Evolutionary conservation across 2,329 filamentous ascomycete genomes (phyloP).

Genomic region (Hortaea werneckii): DNA sequence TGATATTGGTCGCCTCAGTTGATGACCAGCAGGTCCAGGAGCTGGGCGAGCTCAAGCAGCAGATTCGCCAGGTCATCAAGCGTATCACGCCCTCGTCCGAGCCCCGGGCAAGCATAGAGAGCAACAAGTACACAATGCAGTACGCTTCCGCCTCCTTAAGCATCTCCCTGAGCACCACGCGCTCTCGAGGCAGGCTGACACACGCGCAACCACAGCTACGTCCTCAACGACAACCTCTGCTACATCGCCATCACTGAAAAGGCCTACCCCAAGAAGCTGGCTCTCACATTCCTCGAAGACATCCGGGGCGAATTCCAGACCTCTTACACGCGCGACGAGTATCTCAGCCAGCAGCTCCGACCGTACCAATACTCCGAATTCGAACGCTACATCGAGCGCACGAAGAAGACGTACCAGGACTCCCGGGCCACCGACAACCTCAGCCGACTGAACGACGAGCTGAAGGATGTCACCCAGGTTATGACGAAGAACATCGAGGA

Average conservation of each 20-base stretch:
- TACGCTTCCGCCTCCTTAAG: constrained; percentile 35
- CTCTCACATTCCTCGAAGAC: constrained; percentile 95
- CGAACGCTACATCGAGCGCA: constrained; percentile 90
- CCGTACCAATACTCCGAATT: constrained; percentile 98
- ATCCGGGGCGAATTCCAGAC: constrained; percentile 82
- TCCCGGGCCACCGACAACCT: constrained; percentile 83
- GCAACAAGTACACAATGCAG: constrained; percentile 74
- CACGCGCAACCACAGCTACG: constrained; percentile 50
- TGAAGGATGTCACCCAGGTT: constrained; percentile 94
- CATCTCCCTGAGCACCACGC: not conserved
- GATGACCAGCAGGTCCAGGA: constrained; percentile 76
- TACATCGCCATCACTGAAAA: constrained; percentile 91
- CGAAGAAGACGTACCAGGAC: constrained; percentile 89
- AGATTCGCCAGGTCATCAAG: constrained; percentile 83
- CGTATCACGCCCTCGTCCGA: constrained; percentile 82
- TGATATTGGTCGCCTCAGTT: constrained; percentile 89
- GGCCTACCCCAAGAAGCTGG: constrained; percentile 93
- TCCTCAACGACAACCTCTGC: constrained; percentile 71
- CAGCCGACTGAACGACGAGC: constrained; percentile 90
- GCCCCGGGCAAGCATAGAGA: constrained; percentile 85
- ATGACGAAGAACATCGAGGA: constrained; percentile 99
- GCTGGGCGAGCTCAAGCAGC: constrained; percentile 77
- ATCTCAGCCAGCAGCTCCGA: constrained; percentile 63
- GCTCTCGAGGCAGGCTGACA: not conserved
- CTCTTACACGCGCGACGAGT: constrained; percentile 65